These are phyloP conservation scores for Coniochaeta hoffmannii DNA, from an alignment of 2,329 filamentous ascomycete species.

Conservation along the genomic window DNA sequence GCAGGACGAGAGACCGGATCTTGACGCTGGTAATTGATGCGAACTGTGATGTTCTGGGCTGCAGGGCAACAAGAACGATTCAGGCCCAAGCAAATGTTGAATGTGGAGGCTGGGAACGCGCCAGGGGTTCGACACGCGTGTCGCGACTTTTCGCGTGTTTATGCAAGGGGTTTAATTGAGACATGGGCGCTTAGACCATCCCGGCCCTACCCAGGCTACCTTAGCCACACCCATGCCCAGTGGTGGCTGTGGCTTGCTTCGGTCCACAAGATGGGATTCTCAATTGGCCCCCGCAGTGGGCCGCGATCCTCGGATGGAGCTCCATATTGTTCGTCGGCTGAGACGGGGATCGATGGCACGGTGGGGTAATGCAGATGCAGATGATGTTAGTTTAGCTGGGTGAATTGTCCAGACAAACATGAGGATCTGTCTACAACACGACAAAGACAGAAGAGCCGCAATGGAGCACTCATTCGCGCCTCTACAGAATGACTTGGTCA, in stretches of 20 bases:
- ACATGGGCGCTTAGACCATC: background rate
- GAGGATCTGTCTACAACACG: background rate
- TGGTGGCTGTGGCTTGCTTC: background rate
- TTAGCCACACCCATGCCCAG: background rate
- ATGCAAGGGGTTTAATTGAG: conserved; percentile 2
- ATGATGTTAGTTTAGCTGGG: background rate
- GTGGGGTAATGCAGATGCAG: background rate
- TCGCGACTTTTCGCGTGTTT: background rate
- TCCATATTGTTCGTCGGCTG: background rate
- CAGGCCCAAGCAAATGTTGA: background rate
- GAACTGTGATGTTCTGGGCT: background rate
- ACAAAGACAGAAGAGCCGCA: conserved; percentile 16
- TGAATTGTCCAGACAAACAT: background rate
- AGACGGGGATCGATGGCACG: no score
- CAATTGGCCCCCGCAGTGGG: background rate
- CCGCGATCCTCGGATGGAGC: background rate
- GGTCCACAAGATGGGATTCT: background rate
- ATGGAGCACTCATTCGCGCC: conserved; percentile 72
- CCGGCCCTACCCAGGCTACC: no score
- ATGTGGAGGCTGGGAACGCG: conserved; percentile 1
- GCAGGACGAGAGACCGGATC: background rate
- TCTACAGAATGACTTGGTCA: conserved; percentile 84
- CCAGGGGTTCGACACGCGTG: background rate
- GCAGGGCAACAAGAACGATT: background rate
- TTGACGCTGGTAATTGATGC: background rate